Conservation (phyloP, 208 protist species). For the Acanthamoeba sp. region DNA sequence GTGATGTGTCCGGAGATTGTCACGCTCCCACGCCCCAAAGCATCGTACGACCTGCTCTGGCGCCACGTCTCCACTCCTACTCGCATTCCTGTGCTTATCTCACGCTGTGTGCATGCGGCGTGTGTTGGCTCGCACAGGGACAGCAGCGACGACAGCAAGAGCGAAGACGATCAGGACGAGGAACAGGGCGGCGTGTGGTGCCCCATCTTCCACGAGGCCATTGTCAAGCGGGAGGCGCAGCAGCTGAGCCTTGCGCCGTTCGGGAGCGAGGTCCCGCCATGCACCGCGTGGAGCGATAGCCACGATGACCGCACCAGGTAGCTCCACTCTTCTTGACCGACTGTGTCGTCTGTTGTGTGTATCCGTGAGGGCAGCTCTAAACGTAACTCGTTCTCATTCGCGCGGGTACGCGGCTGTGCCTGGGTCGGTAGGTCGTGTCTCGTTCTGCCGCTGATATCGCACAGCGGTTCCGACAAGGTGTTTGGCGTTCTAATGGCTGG, state of each 20-base stretch:
- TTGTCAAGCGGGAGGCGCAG: neutral
- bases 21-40: neutral
- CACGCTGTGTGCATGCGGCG: neutral
- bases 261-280: neutral
- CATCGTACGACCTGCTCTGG: no score
- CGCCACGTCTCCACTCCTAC: no score
- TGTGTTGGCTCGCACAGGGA: neutral
- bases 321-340: neutral
- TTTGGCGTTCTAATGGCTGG: slow-evolving; percentile 15
- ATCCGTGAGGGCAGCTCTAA: no score
- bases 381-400: no score
- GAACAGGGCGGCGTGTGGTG: slow-evolving; percentile 2
- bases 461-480: neutral
- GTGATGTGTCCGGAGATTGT: neutral
- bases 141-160: neutral
- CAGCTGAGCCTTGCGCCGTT: neutral
- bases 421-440: neutral
- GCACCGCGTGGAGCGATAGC: neutral
- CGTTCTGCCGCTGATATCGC: neutral
- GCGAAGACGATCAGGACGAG: slow-evolving; percentile 18
- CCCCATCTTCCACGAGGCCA: neutral
- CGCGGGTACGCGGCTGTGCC: no score
- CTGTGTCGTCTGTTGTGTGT: no score
- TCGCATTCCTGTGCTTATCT: neutral
- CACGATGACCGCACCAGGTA: neutral